phyloP scores from a whole-genome alignment of 352 stramenopile species.

The Pythium rhizo-oryzae region DNA sequence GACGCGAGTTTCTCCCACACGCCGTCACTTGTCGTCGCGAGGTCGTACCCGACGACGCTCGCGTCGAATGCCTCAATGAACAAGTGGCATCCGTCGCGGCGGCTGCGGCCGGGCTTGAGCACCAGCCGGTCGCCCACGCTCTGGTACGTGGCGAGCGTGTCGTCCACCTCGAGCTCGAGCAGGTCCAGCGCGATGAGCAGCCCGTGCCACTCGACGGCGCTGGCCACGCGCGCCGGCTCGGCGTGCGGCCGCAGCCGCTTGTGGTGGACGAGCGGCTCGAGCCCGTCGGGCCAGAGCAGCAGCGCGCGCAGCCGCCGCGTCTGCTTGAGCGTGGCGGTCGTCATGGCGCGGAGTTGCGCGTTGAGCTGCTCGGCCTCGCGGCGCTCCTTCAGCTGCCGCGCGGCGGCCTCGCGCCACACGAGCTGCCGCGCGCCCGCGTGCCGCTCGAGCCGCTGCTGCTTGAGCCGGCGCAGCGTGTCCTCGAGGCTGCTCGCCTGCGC shows the following conservation, averaged over 20 bases:
- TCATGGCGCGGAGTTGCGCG: slow-evolving; percentile 1
- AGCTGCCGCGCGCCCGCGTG: not conserved
- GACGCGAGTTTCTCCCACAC: slow-evolving; percentile 12
- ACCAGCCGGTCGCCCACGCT: not conserved
- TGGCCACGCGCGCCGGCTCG: not conserved
- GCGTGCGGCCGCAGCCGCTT: slow-evolving; percentile 10
- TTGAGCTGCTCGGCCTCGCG: slow-evolving; percentile 22
- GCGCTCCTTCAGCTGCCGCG: slow-evolving; percentile 16
- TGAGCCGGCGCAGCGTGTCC: slow-evolving; percentile 13
- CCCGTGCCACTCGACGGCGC: slow-evolving; percentile 11
- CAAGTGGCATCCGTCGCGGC: not conserved
- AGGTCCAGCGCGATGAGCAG: slow-evolving; percentile 16
- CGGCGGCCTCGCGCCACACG: slow-evolving; percentile 9
- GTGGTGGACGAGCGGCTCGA: slow-evolving; percentile 12
- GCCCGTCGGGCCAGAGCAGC: slow-evolving; percentile 1
- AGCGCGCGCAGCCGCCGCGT: slow-evolving; percentile 3
- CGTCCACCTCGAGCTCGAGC: slow-evolving; percentile 6
- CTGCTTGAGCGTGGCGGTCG: slow-evolving; percentile 12
- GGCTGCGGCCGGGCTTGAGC: not conserved
- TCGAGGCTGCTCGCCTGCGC: slow-evolving; percentile 2
- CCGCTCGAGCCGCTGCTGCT: slow-evolving; percentile 2
- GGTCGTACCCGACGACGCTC: slow-evolving; percentile 1
- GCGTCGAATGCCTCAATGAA: slow-evolving; percentile 5
- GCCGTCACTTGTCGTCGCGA: not conserved
- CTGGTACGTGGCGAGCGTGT: not conserved